Evolutionary conservation across 192 early-diverging fungal species (phyloP), one percentile per base, ranked within the genome.

Genomic region (Podochytrium sp.): DNA sequence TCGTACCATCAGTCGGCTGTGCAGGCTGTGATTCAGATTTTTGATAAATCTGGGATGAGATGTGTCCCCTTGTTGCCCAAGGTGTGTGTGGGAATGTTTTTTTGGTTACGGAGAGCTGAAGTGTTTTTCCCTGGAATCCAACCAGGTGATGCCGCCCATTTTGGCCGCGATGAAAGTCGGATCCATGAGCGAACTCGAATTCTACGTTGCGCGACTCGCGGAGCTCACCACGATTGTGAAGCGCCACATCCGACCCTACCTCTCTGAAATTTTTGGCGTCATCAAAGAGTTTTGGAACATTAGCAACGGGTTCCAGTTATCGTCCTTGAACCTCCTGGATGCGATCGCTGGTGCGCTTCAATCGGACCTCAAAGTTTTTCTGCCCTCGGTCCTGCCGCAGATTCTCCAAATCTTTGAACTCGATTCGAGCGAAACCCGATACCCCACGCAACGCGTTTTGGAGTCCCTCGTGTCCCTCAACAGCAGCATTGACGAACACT

Each of bases 1-100:
- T 76, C 78, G 12, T 86, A 89, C 69, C 92, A 95, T 74, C 84
- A 86, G 20, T 80, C 86, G 6, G 92, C 89, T 1, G 91, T 93
- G 25, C 85, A 90, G 41, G 93, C 91, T 5, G 81, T 94, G 35
- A 88, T 95, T 76, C 87, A 87, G 35, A 92, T 95, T 47, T 95
- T 94, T 81, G 90, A 91, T 43, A 88, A 93, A 0, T 76, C 94
- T 23, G 90, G 91, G 3, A 62, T 90, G 10, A 92, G 92, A 75
- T 85, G 88, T 42, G 90, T 93, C 23, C 90, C 87, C 14, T 91
- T 92, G 42, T 78, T 93, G 43, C 90, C 91, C 10, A 83, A 89
- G 77, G 88, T 90, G 81, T 40, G 6, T n/a, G n/a, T n/a, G n/a
- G n/a, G n/a, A n/a, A 4, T 33, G 25, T n/a, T n/a, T n/a, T n/a